phyloP scores from a whole-genome alignment of 164 flowering plant species.

The Akebia trifoliata region DNA sequence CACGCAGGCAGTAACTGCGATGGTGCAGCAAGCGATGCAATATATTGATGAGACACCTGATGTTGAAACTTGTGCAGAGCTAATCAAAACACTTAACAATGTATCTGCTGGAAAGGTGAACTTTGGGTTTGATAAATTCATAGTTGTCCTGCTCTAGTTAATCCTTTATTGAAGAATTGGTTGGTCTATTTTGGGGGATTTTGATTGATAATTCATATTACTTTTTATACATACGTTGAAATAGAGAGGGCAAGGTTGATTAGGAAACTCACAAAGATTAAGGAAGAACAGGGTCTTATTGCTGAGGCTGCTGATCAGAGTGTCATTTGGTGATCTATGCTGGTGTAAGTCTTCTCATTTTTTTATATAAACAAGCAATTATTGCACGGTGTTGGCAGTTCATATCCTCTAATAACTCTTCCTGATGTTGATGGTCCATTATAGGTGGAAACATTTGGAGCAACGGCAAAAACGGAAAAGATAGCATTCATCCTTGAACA shows the following conservation, averaged over 20 bases:
- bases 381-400: neutral
- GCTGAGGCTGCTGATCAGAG: constrained; percentile 99
- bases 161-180: no score
- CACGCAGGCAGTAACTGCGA: constrained; percentile 78
- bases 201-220: neutral
- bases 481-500: constrained; percentile 97
- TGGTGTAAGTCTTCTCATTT: constrained; percentile 51
- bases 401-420: neutral
- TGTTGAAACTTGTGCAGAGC: constrained; percentile 75
- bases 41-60: constrained; percentile 94
- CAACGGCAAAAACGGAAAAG: constrained; percentile 98
- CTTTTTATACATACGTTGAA: constrained; percentile 80
- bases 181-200: no score
- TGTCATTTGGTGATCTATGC: constrained; percentile 97
- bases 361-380: neutral
- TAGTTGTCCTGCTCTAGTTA: neutral
- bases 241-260: constrained; percentile 86
- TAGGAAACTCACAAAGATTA: constrained; percentile 87
- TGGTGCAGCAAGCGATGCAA: constrained; percentile 97
- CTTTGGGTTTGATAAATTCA: neutral
- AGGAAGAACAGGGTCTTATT: constrained; percentile 90
- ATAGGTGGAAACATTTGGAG: constrained; percentile 99
- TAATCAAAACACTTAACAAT: constrained; percentile 82
- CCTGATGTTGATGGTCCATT: constrained; percentile 10
- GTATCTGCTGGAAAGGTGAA: constrained; percentile 96